Percentiles rank a stretch among this genome's conserved stretches.
phyloP scores from a whole-genome alignment of 2,329 filamentous ascomycete genomes.

The Cercospora sesami region DNA sequence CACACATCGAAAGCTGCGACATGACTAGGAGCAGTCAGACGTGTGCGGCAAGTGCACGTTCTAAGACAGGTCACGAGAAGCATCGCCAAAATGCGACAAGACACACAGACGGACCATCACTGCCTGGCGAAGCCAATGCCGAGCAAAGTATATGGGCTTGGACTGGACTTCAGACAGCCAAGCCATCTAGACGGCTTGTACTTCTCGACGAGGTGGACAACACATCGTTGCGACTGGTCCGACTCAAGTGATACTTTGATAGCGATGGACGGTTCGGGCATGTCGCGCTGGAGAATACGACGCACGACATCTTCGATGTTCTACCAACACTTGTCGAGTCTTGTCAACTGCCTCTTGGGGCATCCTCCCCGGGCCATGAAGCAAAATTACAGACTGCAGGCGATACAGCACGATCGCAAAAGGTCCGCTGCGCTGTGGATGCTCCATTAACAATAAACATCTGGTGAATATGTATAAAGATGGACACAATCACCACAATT shows the following conservation, averaged over 20 bases:
- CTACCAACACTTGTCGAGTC: background rate
- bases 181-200: background rate
- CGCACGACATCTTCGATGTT: background rate
- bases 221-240: background rate
- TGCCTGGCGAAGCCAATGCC: constrained; percentile 2
- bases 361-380: background rate
- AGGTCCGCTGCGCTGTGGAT: background rate
- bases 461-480: background rate
- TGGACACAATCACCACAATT: background rate
- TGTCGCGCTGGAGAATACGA: background rate
- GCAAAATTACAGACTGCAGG: background rate
- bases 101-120: background rate
- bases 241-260: background rate
- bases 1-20: background rate
- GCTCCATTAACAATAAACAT: background rate
- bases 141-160: constrained; percentile 2
- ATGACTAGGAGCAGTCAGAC: background rate
- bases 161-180: background rate
- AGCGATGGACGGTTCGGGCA: background rate
- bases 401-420: background rate
- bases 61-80: background rate
- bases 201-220: background rate
- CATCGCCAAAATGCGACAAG: background rate
- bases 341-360: constrained; percentile 3
- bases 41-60: background rate